These are phyloP conservation scores for Helichrysum umbraculigerum DNA, from an alignment of 129 eudicot genomes.

Conservation along the genomic window DNA sequence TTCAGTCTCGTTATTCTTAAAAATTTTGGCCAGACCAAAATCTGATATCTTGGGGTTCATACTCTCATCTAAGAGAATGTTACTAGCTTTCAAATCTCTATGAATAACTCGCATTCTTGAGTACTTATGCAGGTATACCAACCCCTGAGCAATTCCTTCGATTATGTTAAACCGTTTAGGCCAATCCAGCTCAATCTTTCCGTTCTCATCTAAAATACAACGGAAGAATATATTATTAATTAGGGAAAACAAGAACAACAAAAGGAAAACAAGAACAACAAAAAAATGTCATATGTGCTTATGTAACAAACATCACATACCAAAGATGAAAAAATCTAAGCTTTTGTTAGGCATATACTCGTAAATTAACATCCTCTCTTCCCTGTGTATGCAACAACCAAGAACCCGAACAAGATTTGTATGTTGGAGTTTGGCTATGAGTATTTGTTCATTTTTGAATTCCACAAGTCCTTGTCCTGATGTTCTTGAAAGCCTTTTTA, in stretches of 20 bases:
- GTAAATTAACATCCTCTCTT: conserved; percentile 4
- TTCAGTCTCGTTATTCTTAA: conserved; percentile 31
- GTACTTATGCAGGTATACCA: conserved; percentile 58
- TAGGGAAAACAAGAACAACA: not conserved
- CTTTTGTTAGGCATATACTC: conserved; percentile 36
- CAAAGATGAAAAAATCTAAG: conserved; percentile 23
- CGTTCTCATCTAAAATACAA: not conserved
- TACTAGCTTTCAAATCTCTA: conserved; percentile 58
- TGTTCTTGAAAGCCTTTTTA: not conserved
- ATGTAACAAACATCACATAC: not conserved
- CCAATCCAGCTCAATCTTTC: conserved; percentile 5
- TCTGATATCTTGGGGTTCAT: conserved; percentile 47
- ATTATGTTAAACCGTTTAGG: conserved; percentile 3
- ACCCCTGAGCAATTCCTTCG: conserved; percentile 58
- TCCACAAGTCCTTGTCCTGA: not conserved
- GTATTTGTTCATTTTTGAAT: not conserved
- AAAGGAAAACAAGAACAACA: not conserved
- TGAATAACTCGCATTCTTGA: conserved; percentile 65
- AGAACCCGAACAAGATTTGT: conserved; percentile 19
- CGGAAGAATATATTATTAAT: no score
- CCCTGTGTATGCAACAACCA: conserved; percentile 40
- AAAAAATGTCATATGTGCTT: not conserved
- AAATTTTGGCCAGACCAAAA: conserved; percentile 47
- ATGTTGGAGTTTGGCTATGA: conserved; percentile 11
- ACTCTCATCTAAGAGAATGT: conserved; percentile 34